These are phyloP conservation scores for Neurospora sp. DNA, from an alignment of 495 filamentous ascomycete species.

Conservation along the genomic window DNA sequence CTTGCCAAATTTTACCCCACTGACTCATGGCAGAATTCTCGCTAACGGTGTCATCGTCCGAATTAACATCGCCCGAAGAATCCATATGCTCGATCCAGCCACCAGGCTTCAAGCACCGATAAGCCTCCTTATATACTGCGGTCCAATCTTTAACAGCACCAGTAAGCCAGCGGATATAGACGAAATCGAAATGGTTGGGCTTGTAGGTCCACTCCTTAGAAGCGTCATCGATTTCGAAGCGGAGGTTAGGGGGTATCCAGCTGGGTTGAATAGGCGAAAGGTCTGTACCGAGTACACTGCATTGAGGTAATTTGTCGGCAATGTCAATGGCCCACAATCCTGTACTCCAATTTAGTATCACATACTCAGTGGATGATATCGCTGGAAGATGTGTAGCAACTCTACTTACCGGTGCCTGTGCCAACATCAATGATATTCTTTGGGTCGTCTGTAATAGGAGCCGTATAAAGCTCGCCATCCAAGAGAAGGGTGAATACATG, in stretches of 20 bases:
- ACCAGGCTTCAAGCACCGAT: constrained; percentile 26
- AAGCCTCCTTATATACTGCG: constrained; percentile 24
- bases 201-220: constrained; percentile 36
- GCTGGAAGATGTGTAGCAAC: background rate
- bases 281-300: constrained; percentile 50
- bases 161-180: constrained; percentile 45
- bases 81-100: constrained; percentile 17
- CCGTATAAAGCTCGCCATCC: constrained; percentile 43
- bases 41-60: background rate
- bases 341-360: constrained; percentile 10
- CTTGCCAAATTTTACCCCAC: constrained; percentile 15
- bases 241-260: constrained; percentile 35
- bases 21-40: constrained; percentile 3
- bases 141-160: constrained; percentile 44
- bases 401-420: background rate
- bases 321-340: constrained; percentile 8
- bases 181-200: constrained; percentile 40
- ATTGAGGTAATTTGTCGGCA: constrained; percentile 36
- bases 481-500: constrained; percentile 27
- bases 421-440: background rate
- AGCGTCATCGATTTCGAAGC: constrained; percentile 43
- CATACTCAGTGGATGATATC: background rate
- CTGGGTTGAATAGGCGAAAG: constrained; percentile 45
- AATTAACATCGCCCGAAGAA: background rate
- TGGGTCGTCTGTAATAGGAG: constrained; percentile 35